Percentiles rank a stretch among this genome's conserved stretches.
Conservation (phyloP, 169 alveolate genomes). For the Cryptosporidium ubiquitum region DNA sequence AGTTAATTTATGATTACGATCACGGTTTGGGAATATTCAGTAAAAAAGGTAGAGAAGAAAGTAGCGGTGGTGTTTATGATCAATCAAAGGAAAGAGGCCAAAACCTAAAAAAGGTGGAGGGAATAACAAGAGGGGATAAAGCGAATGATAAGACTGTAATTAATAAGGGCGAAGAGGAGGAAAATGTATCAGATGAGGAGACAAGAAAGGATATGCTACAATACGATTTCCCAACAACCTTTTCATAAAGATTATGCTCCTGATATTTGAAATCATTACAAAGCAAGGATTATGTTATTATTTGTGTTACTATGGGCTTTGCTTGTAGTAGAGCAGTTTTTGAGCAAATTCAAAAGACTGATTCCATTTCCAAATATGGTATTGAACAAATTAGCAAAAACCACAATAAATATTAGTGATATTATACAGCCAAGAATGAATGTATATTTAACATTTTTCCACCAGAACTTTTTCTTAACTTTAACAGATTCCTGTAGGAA, state of each 20-base stretch:
- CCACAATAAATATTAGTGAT: constrained; percentile 3
- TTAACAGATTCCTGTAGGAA: constrained; percentile 25
- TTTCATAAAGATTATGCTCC: not conserved
- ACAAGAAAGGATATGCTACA: not conserved
- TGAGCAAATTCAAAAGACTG: not conserved
- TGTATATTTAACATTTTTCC: constrained; percentile 62
- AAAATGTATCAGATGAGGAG: not conserved
- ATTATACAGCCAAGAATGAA: constrained; percentile 1
- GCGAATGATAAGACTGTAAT: not conserved
- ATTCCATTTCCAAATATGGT: constrained; percentile 17
- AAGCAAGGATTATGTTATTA: not conserved
- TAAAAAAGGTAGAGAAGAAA: not conserved
- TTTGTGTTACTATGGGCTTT: not conserved
- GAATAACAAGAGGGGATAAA: not conserved
- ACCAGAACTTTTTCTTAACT: constrained; percentile 64
- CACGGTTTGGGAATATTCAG: not conserved
- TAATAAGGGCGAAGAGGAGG: too few species aligned
- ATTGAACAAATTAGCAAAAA: constrained; percentile 14
- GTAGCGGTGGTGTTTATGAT: not conserved
- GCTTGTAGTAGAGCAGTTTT: not conserved
- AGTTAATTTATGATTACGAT: constrained; percentile 28
- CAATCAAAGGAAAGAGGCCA: too few species aligned
- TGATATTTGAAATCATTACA: not conserved
- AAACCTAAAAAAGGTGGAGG: too few species aligned
- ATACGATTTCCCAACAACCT: constrained; percentile 23